phyloP scores from a whole-genome alignment of 345 rosid genomes.

The Syzygium jambos region DNA sequence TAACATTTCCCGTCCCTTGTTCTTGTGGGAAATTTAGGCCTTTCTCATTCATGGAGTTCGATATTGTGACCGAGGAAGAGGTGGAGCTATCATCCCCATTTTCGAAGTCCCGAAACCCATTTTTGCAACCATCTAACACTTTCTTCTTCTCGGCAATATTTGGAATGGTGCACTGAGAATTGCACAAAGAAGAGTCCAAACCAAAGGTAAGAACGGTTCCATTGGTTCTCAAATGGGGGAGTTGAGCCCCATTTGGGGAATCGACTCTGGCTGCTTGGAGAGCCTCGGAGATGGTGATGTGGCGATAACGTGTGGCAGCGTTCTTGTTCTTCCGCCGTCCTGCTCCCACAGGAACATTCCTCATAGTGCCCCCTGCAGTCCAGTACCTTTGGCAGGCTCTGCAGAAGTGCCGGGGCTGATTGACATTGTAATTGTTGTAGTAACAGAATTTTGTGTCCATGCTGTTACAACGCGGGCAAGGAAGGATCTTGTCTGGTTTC shows the following conservation, averaged over 20 bases:
- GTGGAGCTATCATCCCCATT: conserved; percentile 50
- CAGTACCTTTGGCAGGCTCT: conserved; percentile 92
- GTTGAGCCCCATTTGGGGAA: conserved; percentile 20
- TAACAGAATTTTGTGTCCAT: conserved; percentile 91
- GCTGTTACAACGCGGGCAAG: conserved; percentile 86
- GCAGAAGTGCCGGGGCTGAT: conserved; percentile 94
- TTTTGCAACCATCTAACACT: conserved; percentile 21
- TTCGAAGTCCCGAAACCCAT: conserved; percentile 22
- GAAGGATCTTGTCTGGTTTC: conserved; percentile 88
- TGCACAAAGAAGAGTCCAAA: conserved; percentile 12
- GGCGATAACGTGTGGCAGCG: conserved; percentile 48
- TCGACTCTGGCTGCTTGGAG: conserved; percentile 54
- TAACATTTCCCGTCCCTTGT: conserved; percentile 19
- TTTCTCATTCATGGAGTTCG: conserved; percentile 26
- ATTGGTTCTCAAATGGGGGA: conserved; percentile 33
- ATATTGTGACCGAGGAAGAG: conserved; percentile 43
- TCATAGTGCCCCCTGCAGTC: conserved; percentile 95
- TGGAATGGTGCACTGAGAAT: conserved; percentile 39
- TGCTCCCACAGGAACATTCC: conserved; percentile 84
- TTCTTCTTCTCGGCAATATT: conserved; percentile 36
- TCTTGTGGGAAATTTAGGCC: conserved; percentile 19
- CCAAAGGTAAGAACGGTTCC: conserved; percentile 64
- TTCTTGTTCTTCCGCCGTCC: conserved; percentile 91
- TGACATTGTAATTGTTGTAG: conserved; percentile 85
- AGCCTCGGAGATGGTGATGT: conserved; percentile 69